A percentile compares a stretch with the other conserved stretches of the same genome.
Evolutionary conservation across 345 rosid species (phyloP).

Genomic region (Salix dunnii): DNA sequence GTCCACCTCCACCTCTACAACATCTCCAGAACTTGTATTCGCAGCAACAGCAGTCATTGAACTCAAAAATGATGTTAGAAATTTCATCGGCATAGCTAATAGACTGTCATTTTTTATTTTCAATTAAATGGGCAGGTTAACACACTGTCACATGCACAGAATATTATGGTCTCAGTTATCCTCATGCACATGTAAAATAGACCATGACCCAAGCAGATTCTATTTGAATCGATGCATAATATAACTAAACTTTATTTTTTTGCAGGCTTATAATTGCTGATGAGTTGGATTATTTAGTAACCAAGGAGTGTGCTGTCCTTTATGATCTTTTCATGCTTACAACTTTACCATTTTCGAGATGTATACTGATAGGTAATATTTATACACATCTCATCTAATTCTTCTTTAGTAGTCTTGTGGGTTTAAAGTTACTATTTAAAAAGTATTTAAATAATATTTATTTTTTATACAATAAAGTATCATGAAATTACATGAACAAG

Average conservation of each 20-base stretch:
- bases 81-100: not conserved
- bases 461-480: too few species aligned
- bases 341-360: constrained; percentile 68
- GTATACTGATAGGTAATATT: constrained; percentile 71
- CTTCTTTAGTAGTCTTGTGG: not conserved
- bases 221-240: not conserved
- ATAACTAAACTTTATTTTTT: not conserved
- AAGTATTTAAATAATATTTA: too few species aligned
- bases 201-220: not conserved
- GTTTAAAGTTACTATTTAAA: too few species aligned
- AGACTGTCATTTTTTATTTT: not conserved
- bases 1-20: constrained; percentile 50
- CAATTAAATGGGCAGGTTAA: not conserved
- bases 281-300: constrained; percentile 86
- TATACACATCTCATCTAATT: not conserved
- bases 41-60: constrained; percentile 39
- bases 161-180: not conserved
- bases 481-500: too few species aligned
- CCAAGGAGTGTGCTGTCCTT: constrained; percentile 76
- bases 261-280: constrained; percentile 76
- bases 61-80: constrained; percentile 69
- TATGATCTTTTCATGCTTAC: constrained; percentile 95
- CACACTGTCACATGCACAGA: not conserved
- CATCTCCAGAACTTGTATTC: constrained; percentile 63
- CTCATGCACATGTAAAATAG: not conserved